Base-by-base conservation (phyloP, 352 stramenopile genomes). In the Globisporangium yorkense region DNA sequence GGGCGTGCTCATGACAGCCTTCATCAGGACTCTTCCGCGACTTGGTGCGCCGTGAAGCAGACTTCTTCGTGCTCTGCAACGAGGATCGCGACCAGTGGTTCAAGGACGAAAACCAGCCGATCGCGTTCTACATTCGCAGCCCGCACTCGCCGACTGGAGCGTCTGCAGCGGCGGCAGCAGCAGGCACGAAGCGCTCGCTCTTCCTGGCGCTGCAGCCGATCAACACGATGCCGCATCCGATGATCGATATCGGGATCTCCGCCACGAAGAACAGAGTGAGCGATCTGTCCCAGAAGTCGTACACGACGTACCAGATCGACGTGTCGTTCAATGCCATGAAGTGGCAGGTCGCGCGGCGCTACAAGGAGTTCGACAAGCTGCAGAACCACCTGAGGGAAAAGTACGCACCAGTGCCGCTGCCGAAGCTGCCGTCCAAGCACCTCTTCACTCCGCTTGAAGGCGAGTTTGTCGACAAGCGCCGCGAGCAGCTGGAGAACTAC, bases 191-290 rank as follows among this genome's bases (percentile, higher is more conserved):
- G 55, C 54, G 66, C n/a, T 65, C 47, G 37, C 54, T 78, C 50
- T 21, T 63, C 13, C 46, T 86, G n/a, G 29, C 67, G 48, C 45
- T 86, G n/a, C 54, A 65, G 2, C 63, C 68, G 5, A 55, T 80
- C 18, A 80, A 82, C 54, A 54, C 59, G 41, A 89, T 91, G 78
- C 84, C 84, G 5, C 72, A 79, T 13, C 80, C 84, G 18, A 83
- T 68, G 21, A 66, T 92, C 24, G 55, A 87, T 45, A 54, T 94
- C 16, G 59, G 59, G 1, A 90, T 94, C 47, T 63, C 74, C 0
- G 56, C 62, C n/a, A 87, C 76, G n/a, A 84, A 85, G 56, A 89
- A 70, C 61, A 89, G 87, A 66, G 64, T 89, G 24, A 94, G 84
- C 57, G 84, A 94, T 57, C 63, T 94, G 0, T 88, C 83, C 3